phyloP scores from a whole-genome alignment of 176 grass and related monocot species.

The Dendrocalamus sinicus region DNA sequence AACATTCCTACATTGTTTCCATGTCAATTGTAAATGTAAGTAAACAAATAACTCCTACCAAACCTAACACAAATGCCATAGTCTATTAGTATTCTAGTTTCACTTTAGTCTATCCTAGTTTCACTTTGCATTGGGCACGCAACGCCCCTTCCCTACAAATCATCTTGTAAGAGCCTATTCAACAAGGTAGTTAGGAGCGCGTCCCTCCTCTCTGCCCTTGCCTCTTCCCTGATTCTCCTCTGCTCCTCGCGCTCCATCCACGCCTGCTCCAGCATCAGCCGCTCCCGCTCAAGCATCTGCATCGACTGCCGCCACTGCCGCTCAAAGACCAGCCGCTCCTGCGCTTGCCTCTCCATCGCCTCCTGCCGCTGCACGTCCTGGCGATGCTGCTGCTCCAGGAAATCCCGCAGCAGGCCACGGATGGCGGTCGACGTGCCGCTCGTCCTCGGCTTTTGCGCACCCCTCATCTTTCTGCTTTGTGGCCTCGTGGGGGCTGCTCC shows the following conservation, averaged over 20 bases:
- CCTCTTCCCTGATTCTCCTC: slow-evolving; percentile 80
- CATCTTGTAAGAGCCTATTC: slow-evolving; percentile 67
- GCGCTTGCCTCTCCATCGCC: slow-evolving; percentile 63
- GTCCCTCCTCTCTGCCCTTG: slow-evolving; percentile 68
- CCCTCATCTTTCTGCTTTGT: slow-evolving; percentile 39
- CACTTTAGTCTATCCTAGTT: neutral
- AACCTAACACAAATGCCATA: neutral
- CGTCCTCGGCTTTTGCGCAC: slow-evolving; percentile 29
- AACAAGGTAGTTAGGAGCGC: slow-evolving; percentile 64
- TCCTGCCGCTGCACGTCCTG: slow-evolving; percentile 74
- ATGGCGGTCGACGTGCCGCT: slow-evolving; percentile 31
- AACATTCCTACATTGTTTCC: slow-evolving; percentile 15
- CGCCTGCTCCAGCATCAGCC: slow-evolving; percentile 73
- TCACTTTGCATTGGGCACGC: neutral
- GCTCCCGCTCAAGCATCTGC: slow-evolving; percentile 81
- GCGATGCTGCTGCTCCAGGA: slow-evolving; percentile 78
- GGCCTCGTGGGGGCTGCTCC: neutral
- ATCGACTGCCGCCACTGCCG: slow-evolving; percentile 81
- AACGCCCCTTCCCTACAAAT: slow-evolving; percentile 44
- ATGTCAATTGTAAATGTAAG: slow-evolving; percentile 17
- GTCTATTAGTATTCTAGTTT: neutral
- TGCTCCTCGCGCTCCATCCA: slow-evolving; percentile 89
- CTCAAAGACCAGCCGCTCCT: slow-evolving; percentile 71
- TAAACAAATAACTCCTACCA: slow-evolving; percentile 33
- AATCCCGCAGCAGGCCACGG: slow-evolving; percentile 65